phyloP scores from a whole-genome alignment of 129 eudicot genomes.

The Lonicera japonica region DNA sequence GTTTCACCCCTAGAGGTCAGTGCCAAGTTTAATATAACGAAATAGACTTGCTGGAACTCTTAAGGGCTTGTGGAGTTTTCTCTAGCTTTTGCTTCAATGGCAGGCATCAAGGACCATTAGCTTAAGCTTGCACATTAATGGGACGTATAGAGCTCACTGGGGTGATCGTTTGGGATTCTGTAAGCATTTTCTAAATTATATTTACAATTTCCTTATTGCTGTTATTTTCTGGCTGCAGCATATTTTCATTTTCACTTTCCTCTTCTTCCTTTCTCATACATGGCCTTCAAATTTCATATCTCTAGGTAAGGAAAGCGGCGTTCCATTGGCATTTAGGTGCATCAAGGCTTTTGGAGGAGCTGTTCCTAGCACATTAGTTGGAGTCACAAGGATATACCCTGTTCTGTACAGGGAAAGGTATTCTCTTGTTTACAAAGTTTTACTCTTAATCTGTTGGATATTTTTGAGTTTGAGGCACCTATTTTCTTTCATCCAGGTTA shows the following conservation, averaged over 20 bases:
- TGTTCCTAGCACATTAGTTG: constrained; percentile 73
- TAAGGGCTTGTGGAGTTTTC: not conserved
- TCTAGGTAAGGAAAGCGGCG: constrained; percentile 61
- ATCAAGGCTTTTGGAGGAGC: constrained; percentile 77
- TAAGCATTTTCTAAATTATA: constrained; percentile 32
- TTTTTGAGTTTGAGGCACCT: constrained; percentile 8
- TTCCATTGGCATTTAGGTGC: constrained; percentile 82
- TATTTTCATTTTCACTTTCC: constrained; percentile 1
- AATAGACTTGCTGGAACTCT: constrained; percentile 6
- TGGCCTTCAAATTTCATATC: constrained; percentile 3
- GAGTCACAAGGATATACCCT: constrained; percentile 77
- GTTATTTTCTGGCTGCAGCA: constrained; percentile 3
- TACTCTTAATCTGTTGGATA: not conserved
- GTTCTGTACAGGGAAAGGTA: constrained; percentile 88
- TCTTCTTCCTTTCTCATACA: constrained; percentile 8
- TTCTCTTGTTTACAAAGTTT: constrained; percentile 3
- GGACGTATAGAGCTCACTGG: constrained; percentile 96
- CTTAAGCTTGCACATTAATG: constrained; percentile 73
- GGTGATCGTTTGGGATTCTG: constrained; percentile 92
- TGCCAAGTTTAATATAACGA: not conserved
- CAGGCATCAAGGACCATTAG: constrained; percentile 57
- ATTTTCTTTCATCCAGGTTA: constrained; percentile 45
- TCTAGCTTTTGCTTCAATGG: constrained; percentile 10
- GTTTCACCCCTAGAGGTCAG: constrained; percentile 82
- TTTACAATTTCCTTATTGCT: constrained; percentile 1